phyloP scores from a whole-genome alignment of 2,329 filamentous ascomycete species.

The Talaromyces sp. region DNA sequence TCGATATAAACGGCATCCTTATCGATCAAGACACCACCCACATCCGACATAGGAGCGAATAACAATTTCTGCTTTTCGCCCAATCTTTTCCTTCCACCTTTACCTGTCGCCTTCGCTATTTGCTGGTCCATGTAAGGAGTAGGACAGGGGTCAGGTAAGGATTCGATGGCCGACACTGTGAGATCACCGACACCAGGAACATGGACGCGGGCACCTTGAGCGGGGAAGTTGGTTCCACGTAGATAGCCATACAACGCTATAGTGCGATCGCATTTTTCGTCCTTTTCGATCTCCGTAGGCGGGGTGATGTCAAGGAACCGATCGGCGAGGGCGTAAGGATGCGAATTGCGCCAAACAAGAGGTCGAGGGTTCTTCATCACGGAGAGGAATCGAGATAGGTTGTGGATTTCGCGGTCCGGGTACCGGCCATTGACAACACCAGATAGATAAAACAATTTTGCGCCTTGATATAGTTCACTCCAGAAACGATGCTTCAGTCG shows the following conservation, averaged over 20 bases:
- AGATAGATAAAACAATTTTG: slow-evolving; percentile 93
- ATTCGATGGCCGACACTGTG: slow-evolving; percentile 77
- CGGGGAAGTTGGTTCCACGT: slow-evolving; percentile 88
- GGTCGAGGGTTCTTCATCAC: slow-evolving; percentile 99
- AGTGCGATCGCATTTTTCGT: slow-evolving; percentile 85
- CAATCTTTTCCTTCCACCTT: slow-evolving; percentile 72
- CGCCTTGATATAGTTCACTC: slow-evolving; percentile 95
- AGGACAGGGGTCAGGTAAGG: slow-evolving; percentile 88
- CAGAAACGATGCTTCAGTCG: slow-evolving; percentile 91
- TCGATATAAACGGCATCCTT: slow-evolving; percentile 94
- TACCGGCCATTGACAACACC: slow-evolving; percentile 96
- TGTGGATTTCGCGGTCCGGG: slow-evolving; percentile 93
- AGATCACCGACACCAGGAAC: slow-evolving; percentile 90
- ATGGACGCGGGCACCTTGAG: slow-evolving; percentile 80
- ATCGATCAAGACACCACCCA: slow-evolving; percentile 91
- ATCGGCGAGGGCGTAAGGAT: slow-evolving; percentile 91
- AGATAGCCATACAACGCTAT: slow-evolving; percentile 91
- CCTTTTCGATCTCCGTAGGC: slow-evolving; percentile 82
- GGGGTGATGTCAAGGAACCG: slow-evolving; percentile 94
- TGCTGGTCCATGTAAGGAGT: slow-evolving; percentile 89
- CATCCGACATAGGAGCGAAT: slow-evolving; percentile 97
- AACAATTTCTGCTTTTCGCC: slow-evolving; percentile 97
- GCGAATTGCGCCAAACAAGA: slow-evolving; percentile 93
- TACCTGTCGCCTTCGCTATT: slow-evolving; percentile 77
- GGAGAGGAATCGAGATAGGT: slow-evolving; percentile 88